Percentiles rank a stretch among this genome's conserved stretches.
Evolutionary conservation across 768 basidiomycete genomes (phyloP).

Genomic region (Hygrophorus pudorinus): DNA sequence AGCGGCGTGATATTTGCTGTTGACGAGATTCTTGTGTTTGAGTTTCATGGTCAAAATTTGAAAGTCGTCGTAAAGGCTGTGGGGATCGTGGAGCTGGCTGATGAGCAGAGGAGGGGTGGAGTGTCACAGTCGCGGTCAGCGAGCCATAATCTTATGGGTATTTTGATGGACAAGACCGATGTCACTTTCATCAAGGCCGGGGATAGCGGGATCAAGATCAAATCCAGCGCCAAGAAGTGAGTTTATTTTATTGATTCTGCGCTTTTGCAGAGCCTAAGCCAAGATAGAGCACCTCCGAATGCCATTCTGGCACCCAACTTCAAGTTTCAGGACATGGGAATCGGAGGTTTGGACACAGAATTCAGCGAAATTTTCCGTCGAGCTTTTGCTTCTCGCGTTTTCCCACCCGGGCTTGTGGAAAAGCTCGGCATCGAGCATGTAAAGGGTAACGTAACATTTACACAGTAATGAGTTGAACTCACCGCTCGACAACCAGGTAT

Average conservation of each 20-base stretch:
- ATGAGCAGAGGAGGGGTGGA: conserved; percentile 42
- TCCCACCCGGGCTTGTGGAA: conserved; percentile 92
- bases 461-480: not conserved
- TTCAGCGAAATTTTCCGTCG: conserved; percentile 96
- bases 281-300: conserved; percentile 71
- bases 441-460: conserved; percentile 50
- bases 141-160: conserved; percentile 40
- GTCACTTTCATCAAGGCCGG: conserved; percentile 81
- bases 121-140: conserved; percentile 18
- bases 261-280: conserved; percentile 1
- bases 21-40: conserved; percentile 70
- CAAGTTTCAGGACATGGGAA: conserved; percentile 99
- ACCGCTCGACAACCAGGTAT: conserved; percentile 47
- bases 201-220: conserved; percentile 76
- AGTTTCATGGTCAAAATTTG: conserved; percentile 79
- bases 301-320: conserved; percentile 96
- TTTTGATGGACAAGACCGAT: conserved; percentile 89
- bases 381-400: conserved; percentile 97
- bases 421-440: conserved; percentile 98
- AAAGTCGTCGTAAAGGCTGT: conserved; percentile 59
- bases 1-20: conserved; percentile 58
- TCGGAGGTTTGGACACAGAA: conserved; percentile 92
- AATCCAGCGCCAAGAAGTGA: conserved; percentile 84
- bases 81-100: conserved; percentile 48
- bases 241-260: conserved; percentile 10